phyloP scores from a whole-genome alignment of 805 yeast species.

The Clavispora fructus region DNA sequence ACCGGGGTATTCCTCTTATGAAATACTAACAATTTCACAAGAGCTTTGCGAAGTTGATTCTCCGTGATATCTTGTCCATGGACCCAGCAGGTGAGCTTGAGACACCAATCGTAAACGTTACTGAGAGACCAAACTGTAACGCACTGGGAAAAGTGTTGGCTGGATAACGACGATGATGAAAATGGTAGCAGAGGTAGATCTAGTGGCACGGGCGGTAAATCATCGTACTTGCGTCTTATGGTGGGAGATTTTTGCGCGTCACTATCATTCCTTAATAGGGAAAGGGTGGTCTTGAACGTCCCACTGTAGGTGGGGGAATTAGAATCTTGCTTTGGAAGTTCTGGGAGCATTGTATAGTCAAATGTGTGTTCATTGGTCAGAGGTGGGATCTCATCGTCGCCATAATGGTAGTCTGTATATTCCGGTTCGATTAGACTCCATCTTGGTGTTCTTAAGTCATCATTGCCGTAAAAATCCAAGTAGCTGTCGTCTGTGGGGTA shows the following conservation, averaged over 20 bases:
- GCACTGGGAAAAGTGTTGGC: constrained; percentile 47
- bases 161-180: constrained; percentile 42
- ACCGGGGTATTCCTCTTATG: constrained; percentile 46
- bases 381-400: constrained; percentile 15
- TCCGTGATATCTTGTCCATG: constrained; percentile 46
- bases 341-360: constrained; percentile 33
- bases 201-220: constrained; percentile 41
- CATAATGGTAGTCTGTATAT: constrained; percentile 7
- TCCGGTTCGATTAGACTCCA: constrained; percentile 16
- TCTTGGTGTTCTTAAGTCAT: constrained; percentile 12
- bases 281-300: constrained; percentile 22
- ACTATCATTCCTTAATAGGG: constrained; percentile 28
- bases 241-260: constrained; percentile 1
- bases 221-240: constrained; percentile 13
- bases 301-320: constrained; percentile 7
- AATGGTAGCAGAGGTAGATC: constrained; percentile 55
- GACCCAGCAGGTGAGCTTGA: constrained; percentile 47
- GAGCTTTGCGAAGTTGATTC: constrained; percentile 49
- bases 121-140: constrained; percentile 42
- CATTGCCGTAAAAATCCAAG: constrained; percentile 5
- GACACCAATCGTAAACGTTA: constrained; percentile 51
- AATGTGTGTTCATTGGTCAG: constrained; percentile 20
- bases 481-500: constrained; percentile 7
- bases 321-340: constrained; percentile 18
- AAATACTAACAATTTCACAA: constrained; percentile 46